Evolutionary conservation across 2,329 filamentous ascomycete genomes (phyloP).

Genomic region (Aspergillus transmontanensis): DNA sequence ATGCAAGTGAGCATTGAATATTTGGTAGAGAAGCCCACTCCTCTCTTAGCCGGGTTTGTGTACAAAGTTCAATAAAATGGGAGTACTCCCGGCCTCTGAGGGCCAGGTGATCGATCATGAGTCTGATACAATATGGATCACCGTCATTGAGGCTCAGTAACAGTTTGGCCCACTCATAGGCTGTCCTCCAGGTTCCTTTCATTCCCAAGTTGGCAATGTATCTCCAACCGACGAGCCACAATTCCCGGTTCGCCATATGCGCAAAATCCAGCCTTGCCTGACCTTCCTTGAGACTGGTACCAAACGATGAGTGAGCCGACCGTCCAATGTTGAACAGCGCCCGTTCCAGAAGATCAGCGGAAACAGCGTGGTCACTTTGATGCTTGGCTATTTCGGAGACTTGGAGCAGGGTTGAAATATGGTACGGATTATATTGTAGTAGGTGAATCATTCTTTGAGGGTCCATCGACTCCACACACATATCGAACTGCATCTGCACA

Average conservation of each 20-base stretch:
- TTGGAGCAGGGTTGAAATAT: constrained; percentile 90
- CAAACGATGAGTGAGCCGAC: constrained; percentile 80
- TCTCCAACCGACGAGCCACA: constrained; percentile 87
- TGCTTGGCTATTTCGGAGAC: constrained; percentile 91
- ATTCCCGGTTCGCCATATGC: constrained; percentile 84
- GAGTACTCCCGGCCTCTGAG: constrained; percentile 76
- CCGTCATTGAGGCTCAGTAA: constrained; percentile 72
- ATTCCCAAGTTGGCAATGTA: constrained; percentile 83
- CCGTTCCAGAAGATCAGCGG: constrained; percentile 84
- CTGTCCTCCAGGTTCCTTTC: constrained; percentile 92
- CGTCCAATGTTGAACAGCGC: constrained; percentile 93
- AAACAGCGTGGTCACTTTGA: constrained; percentile 82
- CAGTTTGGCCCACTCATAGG: constrained; percentile 90
- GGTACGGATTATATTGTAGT: constrained; percentile 77
- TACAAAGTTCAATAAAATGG: constrained; percentile 72
- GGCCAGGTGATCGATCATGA: constrained; percentile 81
- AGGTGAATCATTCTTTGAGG: constrained; percentile 79
- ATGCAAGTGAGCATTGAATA: constrained; percentile 72
- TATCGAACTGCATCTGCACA: constrained; percentile 75
- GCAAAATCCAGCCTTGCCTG: constrained; percentile 79
- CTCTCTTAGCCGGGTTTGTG: constrained; percentile 52
- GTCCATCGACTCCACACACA: constrained; percentile 79
- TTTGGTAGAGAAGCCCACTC: constrained; percentile 64
- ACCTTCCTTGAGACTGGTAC: constrained; percentile 73
- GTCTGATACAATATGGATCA: constrained; percentile 81